Percentiles rank a stretch among this genome's conserved stretches.
Conservation (phyloP, 306 rosid species). For the Vigna angularis region DNA sequence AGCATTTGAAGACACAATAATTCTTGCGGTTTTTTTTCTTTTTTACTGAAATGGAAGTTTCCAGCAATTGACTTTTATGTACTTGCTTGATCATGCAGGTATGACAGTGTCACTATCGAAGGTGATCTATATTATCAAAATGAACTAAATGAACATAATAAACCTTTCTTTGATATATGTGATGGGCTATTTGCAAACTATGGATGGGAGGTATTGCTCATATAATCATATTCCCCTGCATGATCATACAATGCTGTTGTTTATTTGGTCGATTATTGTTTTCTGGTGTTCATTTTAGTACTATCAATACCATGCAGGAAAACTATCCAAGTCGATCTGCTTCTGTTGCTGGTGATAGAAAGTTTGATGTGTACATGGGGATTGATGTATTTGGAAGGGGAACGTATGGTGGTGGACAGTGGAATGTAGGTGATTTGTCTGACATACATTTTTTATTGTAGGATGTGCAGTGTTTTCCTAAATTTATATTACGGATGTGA, state of each 20-base stretch:
- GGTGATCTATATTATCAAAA: background rate
- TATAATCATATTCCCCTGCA: background rate
- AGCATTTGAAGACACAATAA: background rate
- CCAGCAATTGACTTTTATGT: background rate
- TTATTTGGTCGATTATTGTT: background rate
- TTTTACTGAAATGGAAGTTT: background rate
- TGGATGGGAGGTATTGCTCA: background rate
- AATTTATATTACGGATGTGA: background rate
- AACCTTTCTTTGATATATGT: constrained; percentile 7
- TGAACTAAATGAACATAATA: background rate
- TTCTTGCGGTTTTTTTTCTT: background rate
- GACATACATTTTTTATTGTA: background rate
- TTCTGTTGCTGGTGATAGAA: background rate
- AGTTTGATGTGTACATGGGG: constrained; percentile 20
- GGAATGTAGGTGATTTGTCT: constrained; percentile 8
- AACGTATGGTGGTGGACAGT: constrained; percentile 13
- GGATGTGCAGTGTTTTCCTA: too few species aligned
- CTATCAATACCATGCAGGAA: background rate
- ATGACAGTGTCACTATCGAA: constrained; percentile 11
- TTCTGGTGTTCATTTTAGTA: background rate
- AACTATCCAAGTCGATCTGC: background rate
- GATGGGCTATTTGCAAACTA: constrained; percentile 12
- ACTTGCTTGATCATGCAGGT: background rate
- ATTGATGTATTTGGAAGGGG: constrained; percentile 16
- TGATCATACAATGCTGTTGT: background rate